Conservation (phyloP, 768 basidiomycete genomes). For the Leucosporidium creatinivorum region DNA sequence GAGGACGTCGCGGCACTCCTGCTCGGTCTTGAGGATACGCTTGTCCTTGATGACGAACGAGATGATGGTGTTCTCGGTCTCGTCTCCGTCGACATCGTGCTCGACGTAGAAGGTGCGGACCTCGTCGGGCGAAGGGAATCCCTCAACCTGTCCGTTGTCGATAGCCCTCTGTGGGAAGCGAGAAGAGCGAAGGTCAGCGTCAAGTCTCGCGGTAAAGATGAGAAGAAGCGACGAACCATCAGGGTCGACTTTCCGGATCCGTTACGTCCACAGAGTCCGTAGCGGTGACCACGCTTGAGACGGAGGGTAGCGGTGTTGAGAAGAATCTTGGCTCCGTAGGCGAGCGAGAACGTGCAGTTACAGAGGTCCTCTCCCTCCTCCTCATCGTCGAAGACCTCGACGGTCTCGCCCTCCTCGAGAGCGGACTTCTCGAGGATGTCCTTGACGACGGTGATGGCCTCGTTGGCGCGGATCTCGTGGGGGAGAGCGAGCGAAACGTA, state of each 20-base stretch:
- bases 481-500: conserved; percentile 37
- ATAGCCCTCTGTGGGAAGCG: conserved; percentile 55
- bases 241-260: conserved; percentile 93
- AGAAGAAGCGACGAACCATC: conserved; percentile 47
- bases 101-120: conserved; percentile 93
- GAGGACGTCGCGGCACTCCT: conserved; percentile 66
- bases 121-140: conserved; percentile 83
- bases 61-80: conserved; percentile 71
- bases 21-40: conserved; percentile 41
- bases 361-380: conserved; percentile 73
- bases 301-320: conserved; percentile 89
- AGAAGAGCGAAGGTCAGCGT: not conserved
- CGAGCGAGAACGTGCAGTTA: conserved; percentile 89
- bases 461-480: conserved; percentile 50
- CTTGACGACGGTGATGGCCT: conserved; percentile 63
- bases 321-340: conserved; percentile 57
- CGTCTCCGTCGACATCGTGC: conserved; percentile 62
- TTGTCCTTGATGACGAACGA: conserved; percentile 83
- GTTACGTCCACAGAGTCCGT: conserved; percentile 91
- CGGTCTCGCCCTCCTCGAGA: conserved; percentile 39
- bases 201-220: not conserved
- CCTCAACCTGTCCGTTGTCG: conserved; percentile 73
- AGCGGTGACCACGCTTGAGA: conserved; percentile 81
- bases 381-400: conserved; percentile 40
- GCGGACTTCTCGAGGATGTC: conserved; percentile 57